Base-by-base conservation (phyloP, 2,329 filamentous ascomycete species). In the Colletotrichum acutatum region DNA sequence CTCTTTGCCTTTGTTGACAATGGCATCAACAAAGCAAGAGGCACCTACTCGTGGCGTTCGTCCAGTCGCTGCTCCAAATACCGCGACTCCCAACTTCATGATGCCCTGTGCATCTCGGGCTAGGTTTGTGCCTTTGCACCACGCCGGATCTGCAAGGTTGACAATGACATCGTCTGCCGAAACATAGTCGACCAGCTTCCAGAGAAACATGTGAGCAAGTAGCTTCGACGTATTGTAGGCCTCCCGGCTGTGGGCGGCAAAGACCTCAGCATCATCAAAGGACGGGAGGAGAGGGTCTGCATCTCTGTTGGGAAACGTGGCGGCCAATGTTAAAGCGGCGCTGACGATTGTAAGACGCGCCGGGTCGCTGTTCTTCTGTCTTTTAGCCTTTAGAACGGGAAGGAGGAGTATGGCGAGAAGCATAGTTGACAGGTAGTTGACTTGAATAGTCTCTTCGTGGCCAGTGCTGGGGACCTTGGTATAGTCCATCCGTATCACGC, bases 121-220 rank as follows among this genome's bases (percentile, higher is more conserved):
- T 2, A 89, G 77, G 1, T 77, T 75, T 0, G 87, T 88, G 5
- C 84, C 85, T 42, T 79, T 82, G 19, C 82, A 79, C 61, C 82
- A 79, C 0, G 84, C 86, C 0, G 87, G 87, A n/a, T 87, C 85
- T 0, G 83, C 85, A 1, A 86, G 72, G 66, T 87, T 89, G 60
- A 88, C 77, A 5, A 85, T 72, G 0, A 86, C 83, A 37, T 86
- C 81, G 4, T 85, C 80, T 0, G 82, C 74, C 0, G 77, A 79
- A 0, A 86, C 80, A 22, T 79, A 77, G 24, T 85, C 81, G 7
- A 75, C 76, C 0, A 86, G 75, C 60, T 83, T 82, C 74, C 75
- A 75, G 4, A 80, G 74, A 77, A 83, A 84, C 49, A 84, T 75
- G 32, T 81, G 79, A 1, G 76, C 74, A 0, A 84, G 75, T 0